Evolutionary conservation across 768 basidiomycete genomes (phyloP), one percentile per base, ranked within the genome.

Genomic region (Tylopilus cervinicoccineus): DNA sequence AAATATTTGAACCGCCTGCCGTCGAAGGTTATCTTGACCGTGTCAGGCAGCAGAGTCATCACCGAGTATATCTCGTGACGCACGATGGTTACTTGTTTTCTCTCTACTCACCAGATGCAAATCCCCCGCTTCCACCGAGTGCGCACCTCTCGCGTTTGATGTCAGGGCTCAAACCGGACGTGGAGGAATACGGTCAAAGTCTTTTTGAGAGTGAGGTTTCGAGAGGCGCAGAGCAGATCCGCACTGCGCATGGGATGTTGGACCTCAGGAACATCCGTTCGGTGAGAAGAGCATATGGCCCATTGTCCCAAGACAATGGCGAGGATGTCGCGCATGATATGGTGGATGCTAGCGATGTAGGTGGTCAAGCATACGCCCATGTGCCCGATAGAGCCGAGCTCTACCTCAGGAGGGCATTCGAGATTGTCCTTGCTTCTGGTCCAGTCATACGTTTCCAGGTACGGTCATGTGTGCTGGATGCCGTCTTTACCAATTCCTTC

Each of bases 1-100:
- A 64, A 31, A 60, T 93, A 16, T 67, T 77, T 28, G 90, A 94
- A 57, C 94, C 94, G 2, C 82, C 84, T 0, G 78, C 81, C 0
- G 72, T 95, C 39, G 94, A 97, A 67, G 94, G 94, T 3, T 96
- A 88, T 67, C 70, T 94, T 36, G 79, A 88, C 51, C 83, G 84
- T 39, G 75, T 89, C 57, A 76, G 73, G 53, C 75, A 80, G 3
- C 81, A 78, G 55, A 62, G 65, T 24, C 80, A 75, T 45, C 79
- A 86, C 47, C 73, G 73, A 4, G 58, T 86, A 13, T 94, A 93
- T 66, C 72, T 93, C 32, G 69, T 77, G 23, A 80, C 80, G 6
- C 88, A 92, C 58, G 76, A 83, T 45, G 86, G 88, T 6, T 78
- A 80, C 58, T 67, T 94, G 26, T 92, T 92, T 67, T 72, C 77